Base-by-base conservation (phyloP, 2,329 filamentous ascomycete species). In the Fragosphaeria purpurea region DNA sequence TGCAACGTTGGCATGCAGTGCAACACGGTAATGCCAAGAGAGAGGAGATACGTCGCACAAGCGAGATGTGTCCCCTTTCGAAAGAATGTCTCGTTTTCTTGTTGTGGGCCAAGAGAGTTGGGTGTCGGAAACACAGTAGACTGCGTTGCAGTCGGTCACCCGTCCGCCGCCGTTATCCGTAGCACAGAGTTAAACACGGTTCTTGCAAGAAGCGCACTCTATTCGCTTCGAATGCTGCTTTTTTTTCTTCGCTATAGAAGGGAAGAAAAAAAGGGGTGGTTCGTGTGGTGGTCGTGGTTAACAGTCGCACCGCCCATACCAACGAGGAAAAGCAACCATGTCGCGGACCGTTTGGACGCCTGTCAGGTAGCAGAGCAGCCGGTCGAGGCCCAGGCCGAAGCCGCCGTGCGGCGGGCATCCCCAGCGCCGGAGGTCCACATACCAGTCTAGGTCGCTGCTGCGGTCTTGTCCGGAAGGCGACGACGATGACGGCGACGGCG, bases 371-470 rank as follows among this genome's bases (percentile, higher is more conserved):
- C 85, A 83, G 59, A 95, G 67, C 56, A 95, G 75, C 50, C 90
- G 80, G 71, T 96, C 90, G 63, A 95, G 94, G 7, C 90, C 90
- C 51, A 96, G 66, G 3, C 90, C 90, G 63, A 95, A 96, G 1
- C 90, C 90, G 41, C 90, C 90, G 61, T 95, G 90, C 38, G 88
- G 88, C 50, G 88, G 87, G 58, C 85, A 90, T n/a, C 90, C 90
- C 79, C 88, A 96, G 57, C 85, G 82, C 54, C 90, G 82, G 54
- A 96, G 75, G 65, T 96, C 89, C 31, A 88, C 72, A 63, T 95
- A 96, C 90, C 90, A 96, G 58, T 84, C 79, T 50, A 95, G 67
- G 67, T 62, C 59, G 39, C 38, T 46, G 37, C 34, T 30, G 34
- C 6, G 2, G 4, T 11, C 12, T 22, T n/a, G 7, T 10, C 5